Percentiles rank a stretch among this genome's conserved stretches.
Evolutionary conservation across 352 stramenopile species (phyloP).

Genomic region (Blastocystis sp.): DNA sequence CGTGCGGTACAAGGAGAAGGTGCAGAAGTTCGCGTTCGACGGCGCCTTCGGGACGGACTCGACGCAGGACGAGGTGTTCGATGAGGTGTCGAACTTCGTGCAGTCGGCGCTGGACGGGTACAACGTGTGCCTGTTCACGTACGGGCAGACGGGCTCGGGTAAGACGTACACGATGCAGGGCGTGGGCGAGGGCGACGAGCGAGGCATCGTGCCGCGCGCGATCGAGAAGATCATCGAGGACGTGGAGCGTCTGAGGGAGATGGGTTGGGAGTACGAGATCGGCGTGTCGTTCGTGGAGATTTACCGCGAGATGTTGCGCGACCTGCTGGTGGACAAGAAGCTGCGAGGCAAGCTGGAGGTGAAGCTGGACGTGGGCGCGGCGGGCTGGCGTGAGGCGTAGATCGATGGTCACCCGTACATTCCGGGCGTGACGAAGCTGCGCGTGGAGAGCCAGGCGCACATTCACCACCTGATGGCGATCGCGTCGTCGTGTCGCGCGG

Average conservation of each 20-base stretch:
- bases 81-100: constrained; percentile 95
- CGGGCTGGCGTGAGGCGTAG: constrained; percentile 42
- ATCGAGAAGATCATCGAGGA: constrained; percentile 92
- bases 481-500: constrained; percentile 90
- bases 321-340: constrained; percentile 85
- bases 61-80: constrained; percentile 93
- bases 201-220: constrained; percentile 94
- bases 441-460: constrained; percentile 82
- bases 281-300: constrained; percentile 99
- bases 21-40: constrained; percentile 91
- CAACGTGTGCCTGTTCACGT: constrained; percentile 93
- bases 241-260: constrained; percentile 78
- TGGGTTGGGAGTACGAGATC: constrained; percentile 93
- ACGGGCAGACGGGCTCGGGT: constrained; percentile 90
- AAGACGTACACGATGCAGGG: constrained; percentile 97
- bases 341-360: constrained; percentile 81
- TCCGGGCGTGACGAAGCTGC: constrained; percentile 82
- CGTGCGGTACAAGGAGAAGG: constrained; percentile 74
- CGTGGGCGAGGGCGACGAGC: constrained; percentile 84
- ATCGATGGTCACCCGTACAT: constrained; percentile 78
- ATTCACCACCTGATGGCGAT: constrained; percentile 81
- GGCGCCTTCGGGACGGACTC: constrained; percentile 90
- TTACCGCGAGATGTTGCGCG: constrained; percentile 98
- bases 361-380: constrained; percentile 78
- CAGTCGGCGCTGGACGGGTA: constrained; percentile 95